Evolutionary conservation across 2,329 filamentous ascomycete species (phyloP).

Genomic region (Ilyonectria destructans): DNA sequence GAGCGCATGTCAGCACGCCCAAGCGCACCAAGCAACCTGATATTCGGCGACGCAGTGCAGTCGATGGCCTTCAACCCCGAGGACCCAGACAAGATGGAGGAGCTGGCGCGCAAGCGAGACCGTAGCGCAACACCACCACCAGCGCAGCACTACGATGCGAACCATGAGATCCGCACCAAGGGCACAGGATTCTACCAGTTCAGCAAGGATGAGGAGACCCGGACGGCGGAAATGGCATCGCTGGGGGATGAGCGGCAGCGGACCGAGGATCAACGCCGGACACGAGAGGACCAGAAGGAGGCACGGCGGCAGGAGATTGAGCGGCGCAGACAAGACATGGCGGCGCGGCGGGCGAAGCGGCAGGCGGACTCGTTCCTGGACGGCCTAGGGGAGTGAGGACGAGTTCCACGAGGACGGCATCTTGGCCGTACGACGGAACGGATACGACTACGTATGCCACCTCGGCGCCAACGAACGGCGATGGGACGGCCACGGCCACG

Average conservation of each 20-base stretch:
- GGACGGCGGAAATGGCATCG: constrained; percentile 81
- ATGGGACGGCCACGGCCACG: constrained; percentile 18
- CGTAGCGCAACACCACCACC: constrained; percentile 85
- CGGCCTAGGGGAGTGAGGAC: constrained; percentile 58
- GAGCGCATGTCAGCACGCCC: constrained; percentile 81
- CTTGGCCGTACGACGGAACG: constrained; percentile 16
- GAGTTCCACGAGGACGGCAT: not conserved
- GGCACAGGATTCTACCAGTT: constrained; percentile 96
- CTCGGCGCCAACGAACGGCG: constrained; percentile 3
- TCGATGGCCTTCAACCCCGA: constrained; percentile 86
- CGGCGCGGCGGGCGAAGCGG: constrained; percentile 74
- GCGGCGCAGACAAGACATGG: constrained; percentile 74
- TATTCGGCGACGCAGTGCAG: constrained; percentile 91
- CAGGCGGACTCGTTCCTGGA: constrained; percentile 83
- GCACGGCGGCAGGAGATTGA: constrained; percentile 76
- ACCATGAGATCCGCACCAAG: constrained; percentile 86
- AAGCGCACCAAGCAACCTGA: constrained; percentile 77
- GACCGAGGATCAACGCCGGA: constrained; percentile 76
- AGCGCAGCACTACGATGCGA: constrained; percentile 88
- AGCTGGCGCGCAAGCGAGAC: constrained; percentile 84
- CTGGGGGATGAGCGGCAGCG: constrained; percentile 77
- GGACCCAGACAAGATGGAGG: constrained; percentile 81
- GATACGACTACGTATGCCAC: constrained; percentile 22
- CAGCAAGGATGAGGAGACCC: constrained; percentile 79
- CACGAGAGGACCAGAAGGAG: constrained; percentile 71